These are phyloP conservation scores for Extremus antarcticus DNA, from an alignment of 495 filamentous ascomycete species.

Conservation along the genomic window DNA sequence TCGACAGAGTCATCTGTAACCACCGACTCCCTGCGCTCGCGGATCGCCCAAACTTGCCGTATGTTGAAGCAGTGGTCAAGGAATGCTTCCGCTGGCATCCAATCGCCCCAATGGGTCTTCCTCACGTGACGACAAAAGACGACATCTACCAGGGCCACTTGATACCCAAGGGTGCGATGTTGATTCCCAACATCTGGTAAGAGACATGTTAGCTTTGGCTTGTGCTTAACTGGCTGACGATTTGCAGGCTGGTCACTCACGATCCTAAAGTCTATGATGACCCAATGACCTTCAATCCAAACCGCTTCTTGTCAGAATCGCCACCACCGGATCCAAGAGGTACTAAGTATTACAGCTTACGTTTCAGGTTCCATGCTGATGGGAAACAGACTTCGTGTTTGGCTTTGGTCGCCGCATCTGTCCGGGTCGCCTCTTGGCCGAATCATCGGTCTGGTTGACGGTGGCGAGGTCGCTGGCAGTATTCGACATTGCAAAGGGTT, in stretches of 20 bases:
- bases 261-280: constrained; percentile 5
- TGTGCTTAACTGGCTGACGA: constrained; percentile 1
- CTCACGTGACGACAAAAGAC: constrained; percentile 7
- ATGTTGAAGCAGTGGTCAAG: constrained; percentile 13
- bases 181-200: constrained; percentile 26
- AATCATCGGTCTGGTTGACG: constrained; percentile 4
- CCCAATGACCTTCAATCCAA: constrained; percentile 16
- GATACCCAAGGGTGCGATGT: constrained; percentile 38
- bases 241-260: not conserved
- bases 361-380: constrained; percentile 1
- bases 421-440: constrained; percentile 12
- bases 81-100: constrained; percentile 17
- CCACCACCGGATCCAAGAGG: constrained; percentile 3
- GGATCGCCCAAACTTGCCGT: constrained; percentile 8
- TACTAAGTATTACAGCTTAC: not conserved
- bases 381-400: constrained; percentile 3
- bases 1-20: constrained; percentile 37
- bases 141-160: constrained; percentile 31
- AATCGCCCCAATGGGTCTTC: constrained; percentile 8
- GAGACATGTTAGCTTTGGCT: constrained; percentile 3
- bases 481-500: constrained; percentile 28
- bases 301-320: constrained; percentile 5
- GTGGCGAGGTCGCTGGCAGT: constrained; percentile 6
- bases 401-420: constrained; percentile 13
- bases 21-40: constrained; percentile 2